Evolutionary conservation across 352 stramenopile species (phyloP).

Genomic region (Paralagenidium karlingii): DNA sequence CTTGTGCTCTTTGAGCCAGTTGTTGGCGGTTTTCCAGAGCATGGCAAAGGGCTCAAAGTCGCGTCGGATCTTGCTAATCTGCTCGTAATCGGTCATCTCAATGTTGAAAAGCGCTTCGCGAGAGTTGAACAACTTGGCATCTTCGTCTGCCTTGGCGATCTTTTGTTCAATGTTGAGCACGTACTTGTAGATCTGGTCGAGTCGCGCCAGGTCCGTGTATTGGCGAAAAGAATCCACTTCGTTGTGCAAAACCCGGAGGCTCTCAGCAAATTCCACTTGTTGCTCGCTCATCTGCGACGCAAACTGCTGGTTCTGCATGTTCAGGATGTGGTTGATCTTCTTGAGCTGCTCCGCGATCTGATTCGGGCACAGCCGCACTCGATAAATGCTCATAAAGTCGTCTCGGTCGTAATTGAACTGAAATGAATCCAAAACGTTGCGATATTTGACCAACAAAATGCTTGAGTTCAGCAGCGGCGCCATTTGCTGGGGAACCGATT

Average conservation of each 20-base stretch:
- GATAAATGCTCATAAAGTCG: slow-evolving; percentile 86
- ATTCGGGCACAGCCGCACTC: slow-evolving; percentile 77
- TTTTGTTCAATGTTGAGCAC: slow-evolving; percentile 79
- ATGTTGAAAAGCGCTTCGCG: slow-evolving; percentile 82
- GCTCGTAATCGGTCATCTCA: slow-evolving; percentile 85
- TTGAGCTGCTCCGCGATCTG: slow-evolving; percentile 81
- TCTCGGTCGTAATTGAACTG: slow-evolving; percentile 78
- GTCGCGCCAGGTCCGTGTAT: slow-evolving; percentile 74
- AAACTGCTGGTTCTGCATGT: slow-evolving; percentile 78
- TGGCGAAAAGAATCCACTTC: slow-evolving; percentile 81
- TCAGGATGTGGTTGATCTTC: slow-evolving; percentile 62
- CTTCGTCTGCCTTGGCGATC: slow-evolving; percentile 80
- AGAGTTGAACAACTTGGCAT: slow-evolving; percentile 86
- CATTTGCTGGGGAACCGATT: slow-evolving; percentile 48
- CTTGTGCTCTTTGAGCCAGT: slow-evolving; percentile 86
- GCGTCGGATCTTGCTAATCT: slow-evolving; percentile 82
- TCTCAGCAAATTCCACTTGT: slow-evolving; percentile 84
- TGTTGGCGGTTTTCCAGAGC: slow-evolving; percentile 86
- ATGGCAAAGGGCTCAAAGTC: slow-evolving; percentile 92
- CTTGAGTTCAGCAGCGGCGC: slow-evolving; percentile 53
- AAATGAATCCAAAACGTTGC: slow-evolving; percentile 64
- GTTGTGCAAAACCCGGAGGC: slow-evolving; percentile 67
- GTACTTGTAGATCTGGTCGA: slow-evolving; percentile 83
- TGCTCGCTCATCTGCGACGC: slow-evolving; percentile 87
- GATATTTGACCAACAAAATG: slow-evolving; percentile 70